Percentiles rank a stretch among this genome's conserved stretches.
These are phyloP conservation scores for Miscanthus lutarioriparius DNA, from an alignment of 176 grass and related monocot species.

Conservation along the genomic window DNA sequence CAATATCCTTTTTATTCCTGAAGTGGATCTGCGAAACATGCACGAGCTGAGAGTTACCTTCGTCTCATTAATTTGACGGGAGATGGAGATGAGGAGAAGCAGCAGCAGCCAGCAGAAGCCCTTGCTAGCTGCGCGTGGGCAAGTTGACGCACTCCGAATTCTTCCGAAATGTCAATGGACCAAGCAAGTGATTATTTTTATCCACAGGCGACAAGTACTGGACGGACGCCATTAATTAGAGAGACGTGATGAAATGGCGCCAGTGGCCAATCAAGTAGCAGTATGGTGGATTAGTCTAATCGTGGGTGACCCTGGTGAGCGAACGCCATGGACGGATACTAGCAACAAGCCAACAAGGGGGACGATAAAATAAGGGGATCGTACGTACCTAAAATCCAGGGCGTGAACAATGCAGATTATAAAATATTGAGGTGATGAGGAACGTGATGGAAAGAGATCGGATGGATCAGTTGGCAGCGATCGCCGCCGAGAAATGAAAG, in stretches of 20 bases:
- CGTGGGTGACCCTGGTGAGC: not conserved
- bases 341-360: not conserved
- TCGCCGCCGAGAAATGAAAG: not conserved
- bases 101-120: not conserved
- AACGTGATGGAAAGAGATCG: slow-evolving; percentile 25
- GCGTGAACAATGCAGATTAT: slow-evolving; percentile 27
- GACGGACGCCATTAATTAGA: not conserved
- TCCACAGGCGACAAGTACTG: not conserved
- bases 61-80: not conserved
- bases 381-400: not conserved
- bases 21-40: not conserved
- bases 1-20: not conserved
- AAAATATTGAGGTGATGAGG: not conserved
- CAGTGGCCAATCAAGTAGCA: slow-evolving; percentile 14
- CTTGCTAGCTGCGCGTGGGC: not conserved
- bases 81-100: not conserved
- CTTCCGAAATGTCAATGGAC: not conserved
- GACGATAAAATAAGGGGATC: not conserved
- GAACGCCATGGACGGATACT: slow-evolving; percentile 6
- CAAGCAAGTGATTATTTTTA: not conserved
- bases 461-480: not conserved
- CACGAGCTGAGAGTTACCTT: not conserved
- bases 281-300: not conserved
- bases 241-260: not conserved
- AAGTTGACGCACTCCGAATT: not conserved